Evolutionary conservation across 257 asterid species (phyloP).

Genomic region (Fraxinus cuspidata): DNA sequence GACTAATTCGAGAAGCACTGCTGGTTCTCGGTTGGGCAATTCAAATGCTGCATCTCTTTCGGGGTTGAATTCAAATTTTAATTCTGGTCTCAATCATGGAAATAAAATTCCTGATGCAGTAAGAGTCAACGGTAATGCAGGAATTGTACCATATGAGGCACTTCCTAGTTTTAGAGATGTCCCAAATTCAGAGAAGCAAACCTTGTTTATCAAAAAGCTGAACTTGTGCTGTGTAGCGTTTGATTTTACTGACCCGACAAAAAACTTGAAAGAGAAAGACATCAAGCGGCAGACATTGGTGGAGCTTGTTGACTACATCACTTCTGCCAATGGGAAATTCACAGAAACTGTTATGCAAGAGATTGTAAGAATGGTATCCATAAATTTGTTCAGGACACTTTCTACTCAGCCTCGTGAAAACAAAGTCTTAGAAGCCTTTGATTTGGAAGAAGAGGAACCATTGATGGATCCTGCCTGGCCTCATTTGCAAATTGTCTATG

Average conservation of each 20-base stretch:
- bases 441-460: slow-evolving; percentile 71
- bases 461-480: slow-evolving; percentile 72
- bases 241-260: slow-evolving; percentile 62
- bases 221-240: slow-evolving; percentile 54
- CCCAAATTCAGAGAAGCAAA: slow-evolving; percentile 60
- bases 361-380: slow-evolving; percentile 49
- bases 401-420: slow-evolving; percentile 63
- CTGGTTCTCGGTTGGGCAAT: slow-evolving; percentile 37
- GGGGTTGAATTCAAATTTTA: slow-evolving; percentile 31
- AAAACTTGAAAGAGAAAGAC: slow-evolving; percentile 63
- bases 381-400: slow-evolving; percentile 52
- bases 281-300: slow-evolving; percentile 62
- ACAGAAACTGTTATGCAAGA: slow-evolving; percentile 57
- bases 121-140: slow-evolving; percentile 45
- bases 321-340: slow-evolving; percentile 57
- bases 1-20: slow-evolving; percentile 32
- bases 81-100: slow-evolving; percentile 34
- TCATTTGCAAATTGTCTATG: slow-evolving; percentile 65
- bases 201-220: slow-evolving; percentile 52
- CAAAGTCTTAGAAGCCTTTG: slow-evolving; percentile 54
- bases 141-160: slow-evolving; percentile 43
- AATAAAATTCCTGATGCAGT: slow-evolving; percentile 33
- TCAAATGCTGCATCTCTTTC: slow-evolving; percentile 35
- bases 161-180: slow-evolving; percentile 66
- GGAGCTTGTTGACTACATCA: slow-evolving; percentile 60